Base-by-base conservation (phyloP, 176 grass and related monocot genomes). In the Ananas comosus region DNA sequence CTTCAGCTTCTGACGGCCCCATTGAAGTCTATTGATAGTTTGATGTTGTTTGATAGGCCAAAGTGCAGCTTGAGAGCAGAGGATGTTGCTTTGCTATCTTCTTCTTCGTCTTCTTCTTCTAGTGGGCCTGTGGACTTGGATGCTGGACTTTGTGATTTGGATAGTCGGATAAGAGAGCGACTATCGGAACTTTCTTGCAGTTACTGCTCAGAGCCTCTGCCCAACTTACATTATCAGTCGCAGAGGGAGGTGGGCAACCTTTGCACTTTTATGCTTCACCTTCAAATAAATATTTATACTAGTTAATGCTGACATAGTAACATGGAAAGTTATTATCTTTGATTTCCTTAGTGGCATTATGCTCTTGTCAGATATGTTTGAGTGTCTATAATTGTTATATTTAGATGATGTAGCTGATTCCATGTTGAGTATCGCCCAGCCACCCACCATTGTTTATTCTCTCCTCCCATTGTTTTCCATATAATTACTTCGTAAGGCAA, bases 11-110 rank as follows among this genome's bases (percentile, higher is more conserved):
- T 88, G 70, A 90, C 93, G 27, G 74, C 80, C 3, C 84, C 89
- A 1, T 16, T 97, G 70, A 92, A 89, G 76, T 92, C 89, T 10
- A 90, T 97, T 12, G 93, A 97, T 87, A 88, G 89, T 63, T 78
- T 97, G 51, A 77, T 97, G 70, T 87, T 88, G 65, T 97, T 97
- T 83, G 89, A 92, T 63, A 83, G 84, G 56, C 93, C 93, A 54
- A 97, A 97, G 70, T 97, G 93, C 74, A 87, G 82, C 59, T 73
- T 92, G 49, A 81, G 82, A 53, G 16, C 17, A 2, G 93, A 97
- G 22, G 83, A 85, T 53, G 53, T 89, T 68, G 72, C 76, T 78
- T 76, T 61, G 2, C 67, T 92, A 61, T 51, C 73, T 3, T 33
- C 81, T 12, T 79, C 76, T 64, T 87, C 74, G 63, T 79, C 77